Evolutionary conservation across 129 eudicot genomes (phyloP).

Genomic region (Lonicera japonica): DNA sequence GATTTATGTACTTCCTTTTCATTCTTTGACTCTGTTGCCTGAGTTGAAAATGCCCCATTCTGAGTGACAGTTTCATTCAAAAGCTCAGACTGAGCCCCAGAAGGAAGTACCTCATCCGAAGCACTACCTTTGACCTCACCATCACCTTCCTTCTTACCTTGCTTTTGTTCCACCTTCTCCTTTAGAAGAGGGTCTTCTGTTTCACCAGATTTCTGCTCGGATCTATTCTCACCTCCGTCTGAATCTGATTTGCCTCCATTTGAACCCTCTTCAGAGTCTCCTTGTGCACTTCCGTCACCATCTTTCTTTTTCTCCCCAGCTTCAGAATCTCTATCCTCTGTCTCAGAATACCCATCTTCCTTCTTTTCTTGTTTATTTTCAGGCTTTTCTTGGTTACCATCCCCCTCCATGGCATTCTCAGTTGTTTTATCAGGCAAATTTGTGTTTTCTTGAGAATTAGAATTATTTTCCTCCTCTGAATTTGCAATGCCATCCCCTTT

Average conservation of each 20-base stretch:
- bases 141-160: constrained; percentile 4
- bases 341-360: constrained; percentile 26
- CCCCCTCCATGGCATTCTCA: constrained; percentile 22
- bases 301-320: neutral
- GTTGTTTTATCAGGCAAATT: constrained; percentile 14
- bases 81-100: constrained; percentile 34
- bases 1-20: constrained; percentile 35
- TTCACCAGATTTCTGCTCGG: constrained; percentile 27
- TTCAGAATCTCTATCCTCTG: constrained; percentile 14
- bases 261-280: constrained; percentile 23
- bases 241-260: constrained; percentile 8
- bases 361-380: constrained; percentile 23
- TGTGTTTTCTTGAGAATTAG: constrained; percentile 18
- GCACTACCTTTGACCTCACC: constrained; percentile 8
- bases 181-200: constrained; percentile 17
- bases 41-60: constrained; percentile 36
- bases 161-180: neutral
- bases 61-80: constrained; percentile 28
- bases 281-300: constrained; percentile 8
- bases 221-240: constrained; percentile 23
- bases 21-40: constrained; percentile 46
- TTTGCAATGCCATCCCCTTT: constrained; percentile 47
- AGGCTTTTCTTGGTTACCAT: constrained; percentile 33
- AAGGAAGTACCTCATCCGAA: constrained; percentile 9
- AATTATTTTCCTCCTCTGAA: constrained; percentile 30